Percentiles rank a stretch among this genome's conserved stretches.
Evolutionary conservation across 371 early-diverging fungal species (phyloP).

Genomic region (Rhizopus microsporus): DNA sequence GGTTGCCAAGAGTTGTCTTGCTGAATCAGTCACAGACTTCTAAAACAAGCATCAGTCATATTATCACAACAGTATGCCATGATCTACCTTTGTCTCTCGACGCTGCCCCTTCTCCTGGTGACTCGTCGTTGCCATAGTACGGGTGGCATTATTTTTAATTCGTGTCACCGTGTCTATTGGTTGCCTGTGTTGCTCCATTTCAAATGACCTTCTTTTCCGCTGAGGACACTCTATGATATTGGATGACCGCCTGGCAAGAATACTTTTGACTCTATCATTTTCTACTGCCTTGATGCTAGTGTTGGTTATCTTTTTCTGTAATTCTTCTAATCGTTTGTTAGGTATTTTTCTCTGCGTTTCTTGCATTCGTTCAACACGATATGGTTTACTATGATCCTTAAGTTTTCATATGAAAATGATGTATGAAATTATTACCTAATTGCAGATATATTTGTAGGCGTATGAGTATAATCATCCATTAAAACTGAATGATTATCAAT

Average conservation of each 20-base stretch:
- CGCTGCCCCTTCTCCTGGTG: too few relatives aligned
- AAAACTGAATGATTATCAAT: slow-evolving; percentile 16
- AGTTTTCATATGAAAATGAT: neutral
- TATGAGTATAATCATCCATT: slow-evolving; percentile 9
- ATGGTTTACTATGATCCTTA: too few relatives aligned
- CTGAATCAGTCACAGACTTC: slow-evolving; percentile 13
- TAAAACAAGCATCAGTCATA: too few relatives aligned
- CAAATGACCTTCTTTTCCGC: neutral
- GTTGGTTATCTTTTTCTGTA: neutral
- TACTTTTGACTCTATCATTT: neutral
- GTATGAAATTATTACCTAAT: neutral
- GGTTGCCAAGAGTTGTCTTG: slow-evolving; percentile 21
- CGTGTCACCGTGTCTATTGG: too few relatives aligned
- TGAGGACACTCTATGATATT: too few relatives aligned
- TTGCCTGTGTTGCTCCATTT: too few relatives aligned
- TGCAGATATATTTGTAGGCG: neutral
- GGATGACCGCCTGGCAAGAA: neutral
- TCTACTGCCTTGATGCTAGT: neutral
- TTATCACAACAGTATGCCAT: too few relatives aligned
- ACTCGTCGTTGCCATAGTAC: too few relatives aligned
- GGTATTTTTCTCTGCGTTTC: neutral
- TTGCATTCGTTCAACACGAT: too few relatives aligned
- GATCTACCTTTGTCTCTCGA: too few relatives aligned
- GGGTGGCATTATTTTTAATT: too few relatives aligned
- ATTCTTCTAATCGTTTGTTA: neutral